Percentiles rank a stretch among this genome's conserved stretches.
phyloP scores from a whole-genome alignment of 371 early-diverging fungal genomes.

The Mortierella sp. region DNA sequence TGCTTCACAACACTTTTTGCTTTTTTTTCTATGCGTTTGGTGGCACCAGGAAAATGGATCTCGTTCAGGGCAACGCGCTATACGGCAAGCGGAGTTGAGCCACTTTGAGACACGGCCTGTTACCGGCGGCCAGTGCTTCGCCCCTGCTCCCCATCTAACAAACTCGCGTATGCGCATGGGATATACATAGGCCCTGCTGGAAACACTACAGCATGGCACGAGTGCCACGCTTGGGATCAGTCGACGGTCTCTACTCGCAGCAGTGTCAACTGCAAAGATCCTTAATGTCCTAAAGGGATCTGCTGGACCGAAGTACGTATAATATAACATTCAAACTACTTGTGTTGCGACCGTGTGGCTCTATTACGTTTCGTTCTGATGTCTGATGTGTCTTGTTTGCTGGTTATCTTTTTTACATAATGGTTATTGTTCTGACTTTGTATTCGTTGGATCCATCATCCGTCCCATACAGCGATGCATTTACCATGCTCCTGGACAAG shows the following conservation, averaged over 20 bases:
- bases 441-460: not conserved
- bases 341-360: not conserved
- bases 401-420: not conserved
- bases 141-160: too few species aligned
- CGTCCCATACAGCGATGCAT: slow-evolving; percentile 56
- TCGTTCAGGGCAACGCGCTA: not conserved
- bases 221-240: slow-evolving; percentile 68
- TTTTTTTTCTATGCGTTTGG: not conserved
- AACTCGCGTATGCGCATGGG: too few species aligned
- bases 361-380: not conserved
- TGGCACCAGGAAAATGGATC: not conserved
- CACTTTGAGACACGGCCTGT: not conserved
- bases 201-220: slow-evolving; percentile 71
- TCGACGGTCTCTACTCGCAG: slow-evolving; percentile 65
- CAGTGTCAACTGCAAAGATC: slow-evolving; percentile 67
- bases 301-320: slow-evolving; percentile 34
- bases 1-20: not conserved
- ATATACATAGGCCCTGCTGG: slow-evolving; percentile 66
- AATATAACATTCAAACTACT: not conserved
- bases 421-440: too few species aligned
- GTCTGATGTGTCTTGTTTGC: slow-evolving; percentile 1
- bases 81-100: too few species aligned
- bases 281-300: slow-evolving; percentile 60
- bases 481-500: slow-evolving; percentile 71
- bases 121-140: too few species aligned